These are phyloP conservation scores for Colletotrichum endophyticum DNA, from an alignment of 2,329 filamentous ascomycete species.

Conservation along the genomic window DNA sequence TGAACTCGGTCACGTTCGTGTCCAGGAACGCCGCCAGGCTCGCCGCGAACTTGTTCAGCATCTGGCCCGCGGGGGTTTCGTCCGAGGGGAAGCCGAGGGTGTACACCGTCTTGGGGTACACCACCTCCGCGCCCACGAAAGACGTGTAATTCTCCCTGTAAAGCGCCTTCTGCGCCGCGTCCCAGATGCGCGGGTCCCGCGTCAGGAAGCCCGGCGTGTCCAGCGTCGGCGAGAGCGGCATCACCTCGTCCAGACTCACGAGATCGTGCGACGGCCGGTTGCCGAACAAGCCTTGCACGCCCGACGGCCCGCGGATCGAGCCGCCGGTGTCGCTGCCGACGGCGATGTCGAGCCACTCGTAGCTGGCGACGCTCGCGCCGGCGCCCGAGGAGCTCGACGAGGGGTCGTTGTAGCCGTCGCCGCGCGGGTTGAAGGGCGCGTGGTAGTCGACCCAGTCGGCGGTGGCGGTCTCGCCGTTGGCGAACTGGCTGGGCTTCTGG, in stretches of 20 bases:
- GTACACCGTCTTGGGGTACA: conserved; percentile 30
- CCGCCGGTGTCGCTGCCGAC: conserved; percentile 51
- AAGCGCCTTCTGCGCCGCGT: conserved; percentile 32
- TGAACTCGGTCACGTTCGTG: conserved; percentile 21
- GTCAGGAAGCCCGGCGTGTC: conserved; percentile 50
- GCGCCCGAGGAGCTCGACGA: conserved; percentile 42
- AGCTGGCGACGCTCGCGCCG: conserved; percentile 39
- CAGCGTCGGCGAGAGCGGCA: conserved; percentile 44
- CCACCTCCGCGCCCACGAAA: neutral
- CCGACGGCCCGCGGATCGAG: conserved; percentile 50
- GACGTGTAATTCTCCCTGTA: conserved; percentile 38
- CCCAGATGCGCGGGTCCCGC: conserved; percentile 39
- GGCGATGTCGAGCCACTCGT: conserved; percentile 49
- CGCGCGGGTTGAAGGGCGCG: conserved; percentile 47
- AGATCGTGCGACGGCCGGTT: conserved; percentile 47
- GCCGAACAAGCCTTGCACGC: conserved; percentile 46
- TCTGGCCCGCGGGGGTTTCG: conserved; percentile 15
- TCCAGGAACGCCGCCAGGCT: conserved; percentile 31
- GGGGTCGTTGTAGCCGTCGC: conserved; percentile 50
- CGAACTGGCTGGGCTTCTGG: conserved; percentile 51
- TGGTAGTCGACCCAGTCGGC: conserved; percentile 47
- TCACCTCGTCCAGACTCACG: conserved; percentile 43
- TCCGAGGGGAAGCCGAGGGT: conserved; percentile 30
- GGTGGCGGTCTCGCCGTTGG: conserved; percentile 44
- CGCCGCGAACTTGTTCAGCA: conserved; percentile 31